These are phyloP conservation scores for Letharia columbiana DNA, from an alignment of 495 filamentous ascomycete species.

Conservation along the genomic window DNA sequence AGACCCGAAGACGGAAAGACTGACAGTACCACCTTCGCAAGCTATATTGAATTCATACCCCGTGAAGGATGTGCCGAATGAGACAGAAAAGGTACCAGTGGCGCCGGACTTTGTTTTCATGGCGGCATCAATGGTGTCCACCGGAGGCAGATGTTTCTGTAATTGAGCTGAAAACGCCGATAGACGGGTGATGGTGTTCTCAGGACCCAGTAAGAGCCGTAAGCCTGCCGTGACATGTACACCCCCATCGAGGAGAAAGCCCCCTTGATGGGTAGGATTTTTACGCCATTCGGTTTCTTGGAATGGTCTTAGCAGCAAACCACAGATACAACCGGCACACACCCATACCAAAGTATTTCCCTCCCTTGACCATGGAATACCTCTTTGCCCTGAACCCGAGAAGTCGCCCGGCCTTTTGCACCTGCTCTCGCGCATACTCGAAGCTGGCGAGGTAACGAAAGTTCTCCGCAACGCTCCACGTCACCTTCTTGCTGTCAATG, in stretches of 20 bases:
- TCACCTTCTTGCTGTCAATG: slow-evolving; percentile 38
- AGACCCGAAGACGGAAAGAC: slow-evolving; percentile 4
- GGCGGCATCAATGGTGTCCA: slow-evolving; percentile 1
- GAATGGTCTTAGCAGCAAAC: slow-evolving; percentile 4
- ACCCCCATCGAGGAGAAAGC: slow-evolving; percentile 17
- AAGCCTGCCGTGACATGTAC: slow-evolving; percentile 14
- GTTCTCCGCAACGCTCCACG: slow-evolving; percentile 68
- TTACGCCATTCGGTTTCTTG: slow-evolving; percentile 42
- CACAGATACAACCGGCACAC: background rate
- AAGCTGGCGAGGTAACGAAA: slow-evolving; percentile 57
- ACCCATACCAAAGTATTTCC: slow-evolving; percentile 47
- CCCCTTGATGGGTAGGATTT: slow-evolving; percentile 12
- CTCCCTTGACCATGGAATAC: slow-evolving; percentile 47
- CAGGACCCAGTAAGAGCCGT: slow-evolving; percentile 8
- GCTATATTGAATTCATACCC: slow-evolving; percentile 16
- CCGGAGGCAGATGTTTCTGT: slow-evolving; percentile 8
- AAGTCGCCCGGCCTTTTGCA: slow-evolving; percentile 50
- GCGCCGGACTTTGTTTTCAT: slow-evolving; percentile 12
- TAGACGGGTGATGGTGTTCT: slow-evolving; percentile 10
- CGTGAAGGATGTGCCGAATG: slow-evolving; percentile 14
- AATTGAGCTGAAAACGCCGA: slow-evolving; percentile 12
- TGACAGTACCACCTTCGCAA: slow-evolving; percentile 20
- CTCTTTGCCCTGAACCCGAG: slow-evolving; percentile 53
- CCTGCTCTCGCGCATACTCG: slow-evolving; percentile 46
- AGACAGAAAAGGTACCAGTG: slow-evolving; percentile 19